phyloP scores from a whole-genome alignment of 805 yeast species.

The Hanseniaspora guilliermondii region DNA sequence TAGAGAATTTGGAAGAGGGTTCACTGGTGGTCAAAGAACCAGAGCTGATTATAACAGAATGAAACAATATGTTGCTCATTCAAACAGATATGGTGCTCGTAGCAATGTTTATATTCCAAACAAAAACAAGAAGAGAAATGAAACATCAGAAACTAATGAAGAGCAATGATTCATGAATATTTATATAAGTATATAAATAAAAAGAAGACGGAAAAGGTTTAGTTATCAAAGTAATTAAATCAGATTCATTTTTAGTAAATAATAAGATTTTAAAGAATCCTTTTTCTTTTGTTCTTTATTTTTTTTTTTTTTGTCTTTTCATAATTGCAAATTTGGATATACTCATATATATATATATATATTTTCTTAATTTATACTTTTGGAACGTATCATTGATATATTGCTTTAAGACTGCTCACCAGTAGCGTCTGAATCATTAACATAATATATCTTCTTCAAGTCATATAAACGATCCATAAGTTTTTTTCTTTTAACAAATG shows the following conservation, averaged over 20 bases:
- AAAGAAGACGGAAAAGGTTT: background rate
- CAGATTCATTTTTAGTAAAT: too few species aligned
- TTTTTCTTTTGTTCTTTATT: too few species aligned
- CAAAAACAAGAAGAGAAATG: background rate
- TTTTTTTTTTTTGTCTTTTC: too few species aligned
- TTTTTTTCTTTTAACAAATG: conserved; percentile 25
- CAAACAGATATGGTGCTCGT: conserved; percentile 11
- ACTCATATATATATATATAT: too few species aligned
- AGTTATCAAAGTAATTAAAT: too few species aligned
- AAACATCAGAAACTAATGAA: background rate
- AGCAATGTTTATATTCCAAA: conserved; percentile 13
- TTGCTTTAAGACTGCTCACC: background rate
- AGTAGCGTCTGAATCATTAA: background rate
- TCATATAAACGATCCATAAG: conserved; percentile 27
- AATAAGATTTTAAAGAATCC: too few species aligned
- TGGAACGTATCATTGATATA: background rate
- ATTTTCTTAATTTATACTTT: too few species aligned
- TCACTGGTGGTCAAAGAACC: conserved; percentile 71
- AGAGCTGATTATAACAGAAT: conserved; percentile 13
- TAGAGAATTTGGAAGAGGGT: conserved; percentile 89
- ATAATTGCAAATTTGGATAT: too few species aligned
- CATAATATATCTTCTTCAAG: conserved; percentile 20
- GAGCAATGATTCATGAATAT: background rate
- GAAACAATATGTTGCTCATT: conserved; percentile 9
- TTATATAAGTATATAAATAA: background rate